A percentile compares a stretch with the other conserved stretches of the same genome.
Evolutionary conservation across 768 basidiomycete species (phyloP).

Genomic region (Pleurotus ostreatus): DNA sequence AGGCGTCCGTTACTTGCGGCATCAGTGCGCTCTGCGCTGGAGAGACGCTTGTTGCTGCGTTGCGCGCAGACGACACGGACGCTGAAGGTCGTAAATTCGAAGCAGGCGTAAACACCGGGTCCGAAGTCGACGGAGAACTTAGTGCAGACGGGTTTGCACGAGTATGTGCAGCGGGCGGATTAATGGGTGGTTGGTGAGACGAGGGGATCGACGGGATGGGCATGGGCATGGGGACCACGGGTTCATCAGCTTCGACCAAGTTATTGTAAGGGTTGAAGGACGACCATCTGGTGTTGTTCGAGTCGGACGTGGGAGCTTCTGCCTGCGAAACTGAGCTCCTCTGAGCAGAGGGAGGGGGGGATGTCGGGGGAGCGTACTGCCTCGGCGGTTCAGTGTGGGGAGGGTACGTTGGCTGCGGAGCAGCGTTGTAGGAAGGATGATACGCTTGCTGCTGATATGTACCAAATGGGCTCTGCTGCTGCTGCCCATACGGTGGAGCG

Average conservation of each 20-base stretch:
- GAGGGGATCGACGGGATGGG: neutral
- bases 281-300: neutral
- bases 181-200: neutral
- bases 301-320: neutral
- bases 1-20: neutral
- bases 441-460: too few relatives aligned
- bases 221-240: neutral
- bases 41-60: neutral
- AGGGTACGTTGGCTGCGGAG: neutral
- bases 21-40: neutral
- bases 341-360: neutral
- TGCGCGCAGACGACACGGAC: neutral
- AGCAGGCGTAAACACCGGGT: neutral
- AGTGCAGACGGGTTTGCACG: neutral
- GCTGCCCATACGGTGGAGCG: too few relatives aligned
- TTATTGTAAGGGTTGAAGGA: conserved; percentile 6
- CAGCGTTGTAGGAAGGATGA: too few relatives aligned
- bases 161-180: neutral
- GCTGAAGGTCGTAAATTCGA: neutral
- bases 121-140: neutral
- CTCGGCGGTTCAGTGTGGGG: neutral
- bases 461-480: too few relatives aligned
- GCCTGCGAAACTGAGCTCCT: neutral
- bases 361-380: neutral
- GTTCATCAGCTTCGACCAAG: neutral